Conservation (phyloP, 306 rosid species). For the Acacia crassicarpa region DNA sequence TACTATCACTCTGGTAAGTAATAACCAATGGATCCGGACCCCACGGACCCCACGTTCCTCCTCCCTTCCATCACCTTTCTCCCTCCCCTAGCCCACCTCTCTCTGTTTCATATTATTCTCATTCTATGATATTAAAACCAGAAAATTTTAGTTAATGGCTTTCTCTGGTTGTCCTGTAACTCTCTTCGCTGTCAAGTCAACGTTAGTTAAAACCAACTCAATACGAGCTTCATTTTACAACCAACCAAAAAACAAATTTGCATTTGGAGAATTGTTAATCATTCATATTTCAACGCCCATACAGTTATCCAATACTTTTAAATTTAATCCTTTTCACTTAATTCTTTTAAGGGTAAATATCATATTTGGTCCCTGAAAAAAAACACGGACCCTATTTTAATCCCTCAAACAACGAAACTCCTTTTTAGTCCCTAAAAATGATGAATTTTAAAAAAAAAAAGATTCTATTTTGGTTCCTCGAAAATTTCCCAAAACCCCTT, state of each 20-base stretch:
- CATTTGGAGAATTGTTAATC: background rate
- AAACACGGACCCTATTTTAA: too few relatives aligned
- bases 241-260: background rate
- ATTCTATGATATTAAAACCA: background rate
- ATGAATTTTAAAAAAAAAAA: too few relatives aligned
- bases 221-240: background rate
- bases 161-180: background rate
- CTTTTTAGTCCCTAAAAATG: too few relatives aligned
- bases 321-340: background rate
- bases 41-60: background rate
- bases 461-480: too few relatives aligned
- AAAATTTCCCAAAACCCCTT: too few relatives aligned
- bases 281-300: background rate
- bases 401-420: too few relatives aligned
- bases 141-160: background rate
- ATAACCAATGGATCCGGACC: too few relatives aligned
- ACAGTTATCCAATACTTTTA: background rate
- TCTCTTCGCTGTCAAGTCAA: background rate
- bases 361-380: too few relatives aligned
- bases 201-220: background rate
- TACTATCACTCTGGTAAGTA: too few relatives aligned
- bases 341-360: too few relatives aligned
- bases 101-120: background rate
- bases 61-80: background rate
- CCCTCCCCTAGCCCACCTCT: background rate